Conservation (phyloP, 2,329 filamentous ascomycete genomes). For the Ascosphaera pollenicola region DNA sequence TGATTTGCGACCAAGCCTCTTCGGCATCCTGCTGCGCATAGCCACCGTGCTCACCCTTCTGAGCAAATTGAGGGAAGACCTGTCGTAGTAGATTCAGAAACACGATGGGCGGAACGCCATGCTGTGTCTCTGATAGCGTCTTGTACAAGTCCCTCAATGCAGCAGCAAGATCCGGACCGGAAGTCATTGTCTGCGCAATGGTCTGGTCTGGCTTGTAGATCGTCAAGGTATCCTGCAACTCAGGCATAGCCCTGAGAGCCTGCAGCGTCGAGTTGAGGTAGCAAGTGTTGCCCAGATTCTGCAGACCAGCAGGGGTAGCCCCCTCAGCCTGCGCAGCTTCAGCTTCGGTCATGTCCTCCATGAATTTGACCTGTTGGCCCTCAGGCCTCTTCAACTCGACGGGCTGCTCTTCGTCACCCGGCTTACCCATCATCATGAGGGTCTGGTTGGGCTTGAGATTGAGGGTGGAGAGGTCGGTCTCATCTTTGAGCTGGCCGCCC, state of each 20-base stretch:
- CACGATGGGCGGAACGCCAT: constrained; percentile 59
- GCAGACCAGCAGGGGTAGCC: constrained; percentile 67
- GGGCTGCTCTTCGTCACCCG: constrained; percentile 38
- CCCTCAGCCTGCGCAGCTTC: constrained; percentile 66
- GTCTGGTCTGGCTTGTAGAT: constrained; percentile 29
- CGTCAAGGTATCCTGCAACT: constrained; percentile 59
- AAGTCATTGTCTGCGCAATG: constrained; percentile 13
- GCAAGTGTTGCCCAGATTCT: constrained; percentile 93
- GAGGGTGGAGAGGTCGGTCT: constrained; percentile 64
- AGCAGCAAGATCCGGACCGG: constrained; percentile 43
- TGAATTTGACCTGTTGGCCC: constrained; percentile 54
- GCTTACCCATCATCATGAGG: constrained; percentile 94
- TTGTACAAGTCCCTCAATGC: constrained; percentile 68
- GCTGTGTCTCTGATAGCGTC: constrained; percentile 72
- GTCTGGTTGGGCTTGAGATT: constrained; percentile 66
- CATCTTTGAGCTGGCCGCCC: constrained; percentile 86
- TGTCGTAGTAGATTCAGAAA: constrained; percentile 64
- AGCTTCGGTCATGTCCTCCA: constrained; percentile 95
- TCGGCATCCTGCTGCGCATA: constrained; percentile 98
- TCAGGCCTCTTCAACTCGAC: constrained; percentile 47
- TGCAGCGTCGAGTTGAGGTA: constrained; percentile 98
- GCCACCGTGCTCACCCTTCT: constrained; percentile 58
- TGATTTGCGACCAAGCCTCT: constrained; percentile 92
- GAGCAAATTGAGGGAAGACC: constrained; percentile 79
- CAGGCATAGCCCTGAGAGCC: constrained; percentile 66